A percentile compares a stretch with the other conserved stretches of the same genome.
Conservation (phyloP, 2,329 filamentous ascomycete species). For the Ophiostoma himal-ulmi region DNA sequence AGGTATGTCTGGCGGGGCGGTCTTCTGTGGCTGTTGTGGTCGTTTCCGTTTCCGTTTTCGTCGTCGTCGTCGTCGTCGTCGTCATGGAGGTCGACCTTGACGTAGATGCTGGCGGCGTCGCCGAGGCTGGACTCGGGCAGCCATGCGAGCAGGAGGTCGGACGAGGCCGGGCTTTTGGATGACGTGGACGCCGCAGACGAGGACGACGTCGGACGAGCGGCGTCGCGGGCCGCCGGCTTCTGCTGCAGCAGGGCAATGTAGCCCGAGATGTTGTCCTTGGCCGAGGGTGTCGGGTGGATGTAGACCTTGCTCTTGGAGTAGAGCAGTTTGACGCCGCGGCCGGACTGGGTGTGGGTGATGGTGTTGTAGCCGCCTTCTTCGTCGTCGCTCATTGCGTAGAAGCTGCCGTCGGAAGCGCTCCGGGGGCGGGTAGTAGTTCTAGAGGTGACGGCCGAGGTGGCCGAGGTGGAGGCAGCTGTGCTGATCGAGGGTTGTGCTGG, state of each 20-base stretch:
- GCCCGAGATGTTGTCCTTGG: slow-evolving; percentile 92
- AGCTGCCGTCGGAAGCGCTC: slow-evolving; percentile 68
- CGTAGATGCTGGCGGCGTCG: slow-evolving; percentile 80
- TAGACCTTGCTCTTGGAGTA: slow-evolving; percentile 99
- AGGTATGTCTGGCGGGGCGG: slow-evolving; percentile 83
- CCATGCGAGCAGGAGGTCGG: slow-evolving; percentile 85
- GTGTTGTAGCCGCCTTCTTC: slow-evolving; percentile 95
- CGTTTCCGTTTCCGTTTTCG: neutral
- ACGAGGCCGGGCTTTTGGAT: slow-evolving; percentile 43
- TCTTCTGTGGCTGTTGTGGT: slow-evolving; percentile 30
- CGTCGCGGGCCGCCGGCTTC: slow-evolving; percentile 49
- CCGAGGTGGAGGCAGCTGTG: neutral
- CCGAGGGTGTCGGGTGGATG: slow-evolving; percentile 84
- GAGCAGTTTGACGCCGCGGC: slow-evolving; percentile 83
- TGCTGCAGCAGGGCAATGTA: slow-evolving; percentile 93
- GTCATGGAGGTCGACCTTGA: slow-evolving; percentile 88
- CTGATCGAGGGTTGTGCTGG: neutral
- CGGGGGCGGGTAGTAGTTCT: slow-evolving; percentile 25
- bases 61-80: slow-evolving; percentile 42
- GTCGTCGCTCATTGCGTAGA: slow-evolving; percentile 94
- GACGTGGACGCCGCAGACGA: slow-evolving; percentile 36
- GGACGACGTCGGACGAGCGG: slow-evolving; percentile 30
- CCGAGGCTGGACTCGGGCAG: slow-evolving; percentile 83
- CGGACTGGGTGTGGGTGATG: slow-evolving; percentile 70
- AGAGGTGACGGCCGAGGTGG: neutral